Evolutionary conservation across 306 rosid species (phyloP), one percentile per base, ranked within the genome.

Genomic region (Aeschynomene evenia): DNA sequence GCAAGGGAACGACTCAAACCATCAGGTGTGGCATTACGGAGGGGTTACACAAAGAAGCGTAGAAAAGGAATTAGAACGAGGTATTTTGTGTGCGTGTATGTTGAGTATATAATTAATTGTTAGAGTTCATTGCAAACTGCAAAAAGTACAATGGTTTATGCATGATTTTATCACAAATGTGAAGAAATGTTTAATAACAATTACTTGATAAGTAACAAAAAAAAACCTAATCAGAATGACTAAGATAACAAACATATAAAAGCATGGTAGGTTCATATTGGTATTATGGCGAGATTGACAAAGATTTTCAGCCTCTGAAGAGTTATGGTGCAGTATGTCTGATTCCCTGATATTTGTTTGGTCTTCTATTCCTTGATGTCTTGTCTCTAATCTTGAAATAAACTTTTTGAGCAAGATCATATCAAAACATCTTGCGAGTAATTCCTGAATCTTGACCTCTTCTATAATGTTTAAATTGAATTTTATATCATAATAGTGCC

Each of bases 61-160:
- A 77, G 88, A 6, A 59, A 81, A 57, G 99, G 86, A 68, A 48
- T 87, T 68, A 77, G 98, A 83, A 90, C 98, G 77, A 94, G 98
- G 98, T 94, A 79, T 36, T 16, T 21, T 73, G 33, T 26, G 2
- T 24, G 62, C 29, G n/a, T 56, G 13, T 46, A 60, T 53, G 42
- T n/a, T 31, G 24, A 7, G 72, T 31, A 54, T 64, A 64, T 49
- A 50, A 63, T 53, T 52, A 69, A 31, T 13, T 59, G 16, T 51
- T 11, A 34, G 60, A 34, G 42, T 66, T 66, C 12, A 12, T 54
- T 7, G 37, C 3, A 71, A 54, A 23, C 50, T 46, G 31, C 52
- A 43, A 42, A n/a, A 33, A 54, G 18, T 37, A 45, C 6, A 54
- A 53, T 16, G 12, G 40, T 68, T 42, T 4, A 9, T 31, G 39